Base-by-base conservation (phyloP, 2,329 filamentous ascomycete genomes). In the Arthrobotrys pseudoclavata region DNA sequence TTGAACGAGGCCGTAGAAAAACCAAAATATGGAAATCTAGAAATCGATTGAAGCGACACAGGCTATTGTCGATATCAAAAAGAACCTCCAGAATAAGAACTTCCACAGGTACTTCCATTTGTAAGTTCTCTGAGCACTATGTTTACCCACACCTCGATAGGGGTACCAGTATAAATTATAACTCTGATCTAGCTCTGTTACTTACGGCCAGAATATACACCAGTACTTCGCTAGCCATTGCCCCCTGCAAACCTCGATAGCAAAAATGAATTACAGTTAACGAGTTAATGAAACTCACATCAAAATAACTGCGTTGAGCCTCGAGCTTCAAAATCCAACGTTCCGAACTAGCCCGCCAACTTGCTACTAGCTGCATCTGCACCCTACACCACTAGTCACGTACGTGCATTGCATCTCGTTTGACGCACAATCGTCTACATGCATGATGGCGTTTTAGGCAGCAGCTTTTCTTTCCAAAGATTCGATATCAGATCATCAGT, bases 91-190 rank as follows among this genome's bases (percentile, higher is more conserved):
- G 40, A 79, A 68, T 15, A 74, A 69, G 24, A 40, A 60, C 4
- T 72, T 69, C 26, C 75, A 74, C 18, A 79, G 69, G 75, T 79
- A 79, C 37, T 74, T 79, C 31, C 53, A 52, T 52, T 79, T 79
- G 69, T 79, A 47, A 63, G 68, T 67, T 20, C 42, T 20, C 18
- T 1, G 20, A 6, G 18, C 4, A 5, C 4, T 18, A 20, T 3
- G n/a, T 40, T n/a, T n/a, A n/a, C n/a, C n/a, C n/a, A 10, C 34
- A 40, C 5, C 42, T 45, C 7, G 42, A 20, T 45, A 9, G 10
- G 6, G 20, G 18, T 64, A 31, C 20, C 61, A 52, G 47, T 57
- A n/a, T n/a, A n/a, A n/a, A n/a, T n/a, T n/a, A n/a, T 40, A 15
- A 63, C 24, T 7, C 1, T 12, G 1, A 61, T 22, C 15, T 42